Conservation (phyloP, 345 rosid genomes). For the Rhizophora apiculata region DNA sequence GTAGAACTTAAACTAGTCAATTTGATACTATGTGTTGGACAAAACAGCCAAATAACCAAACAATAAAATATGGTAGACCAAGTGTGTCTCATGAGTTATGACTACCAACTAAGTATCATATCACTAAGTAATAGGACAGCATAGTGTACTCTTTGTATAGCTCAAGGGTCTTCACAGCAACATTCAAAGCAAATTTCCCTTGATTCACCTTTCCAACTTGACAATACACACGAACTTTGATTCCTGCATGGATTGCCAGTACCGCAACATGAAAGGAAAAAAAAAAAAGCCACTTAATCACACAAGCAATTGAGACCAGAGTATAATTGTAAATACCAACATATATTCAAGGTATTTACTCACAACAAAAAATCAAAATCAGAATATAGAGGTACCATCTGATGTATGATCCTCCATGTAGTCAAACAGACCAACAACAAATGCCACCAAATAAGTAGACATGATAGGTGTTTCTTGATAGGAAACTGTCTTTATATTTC, state of each 20-base stretch:
- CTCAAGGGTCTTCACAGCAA: conserved; percentile 85
- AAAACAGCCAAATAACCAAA: background rate
- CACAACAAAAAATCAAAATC: background rate
- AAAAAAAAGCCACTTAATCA: background rate
- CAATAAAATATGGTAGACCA: too few species aligned
- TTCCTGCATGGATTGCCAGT: conserved; percentile 39
- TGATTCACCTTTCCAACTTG: conserved; percentile 85
- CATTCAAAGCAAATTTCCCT: conserved; percentile 89
- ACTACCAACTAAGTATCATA: background rate
- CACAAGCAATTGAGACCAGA: background rate
- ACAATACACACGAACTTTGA: conserved; percentile 85
- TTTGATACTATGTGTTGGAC: conserved; percentile 4
- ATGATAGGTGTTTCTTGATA: conserved; percentile 88
- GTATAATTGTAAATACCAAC: conserved; percentile 52
- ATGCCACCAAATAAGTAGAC: conserved; percentile 95
- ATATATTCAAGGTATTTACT: background rate
- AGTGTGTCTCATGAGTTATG: too few species aligned
- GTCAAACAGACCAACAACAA: conserved; percentile 89
- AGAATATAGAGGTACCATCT: conserved; percentile 51
- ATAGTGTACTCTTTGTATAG: conserved; percentile 72
- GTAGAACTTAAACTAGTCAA: conserved; percentile 18
- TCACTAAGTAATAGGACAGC: conserved; percentile 1
- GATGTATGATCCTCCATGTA: conserved; percentile 83
- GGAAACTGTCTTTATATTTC: conserved; percentile 54
- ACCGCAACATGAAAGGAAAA: background rate